Conservation (phyloP, 371 early-diverging fungal species). For the Chytridium lagenaria region DNA sequence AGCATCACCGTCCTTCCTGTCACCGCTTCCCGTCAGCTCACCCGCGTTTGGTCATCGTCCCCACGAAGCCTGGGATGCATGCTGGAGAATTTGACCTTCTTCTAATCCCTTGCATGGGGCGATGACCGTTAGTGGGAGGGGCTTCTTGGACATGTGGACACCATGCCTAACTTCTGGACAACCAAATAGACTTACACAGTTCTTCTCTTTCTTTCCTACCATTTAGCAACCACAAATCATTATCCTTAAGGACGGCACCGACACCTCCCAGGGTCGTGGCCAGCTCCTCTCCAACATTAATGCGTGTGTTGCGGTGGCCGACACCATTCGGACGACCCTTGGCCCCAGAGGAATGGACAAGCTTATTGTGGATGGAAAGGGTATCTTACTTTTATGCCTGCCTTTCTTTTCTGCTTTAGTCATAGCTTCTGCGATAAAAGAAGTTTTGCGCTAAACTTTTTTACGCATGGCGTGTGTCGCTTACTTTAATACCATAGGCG, state of each 20-base stretch:
- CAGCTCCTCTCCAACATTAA: conserved; percentile 99
- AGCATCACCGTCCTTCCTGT: not conserved
- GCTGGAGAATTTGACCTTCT: no score
- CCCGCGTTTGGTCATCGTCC: no score
- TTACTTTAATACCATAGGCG: conserved; percentile 54
- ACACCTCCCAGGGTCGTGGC: conserved; percentile 98
- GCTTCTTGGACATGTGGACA: not conserved
- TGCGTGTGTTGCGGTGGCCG: conserved; percentile 94
- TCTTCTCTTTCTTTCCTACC: not conserved
- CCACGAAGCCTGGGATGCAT: no score
- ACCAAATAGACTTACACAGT: not conserved
- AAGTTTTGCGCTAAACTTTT: not conserved
- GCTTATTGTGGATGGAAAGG: conserved; percentile 94
- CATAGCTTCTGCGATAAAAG: not conserved
- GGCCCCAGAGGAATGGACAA: conserved; percentile 99
- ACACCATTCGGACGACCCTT: conserved; percentile 96
- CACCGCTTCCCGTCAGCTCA: not conserved
- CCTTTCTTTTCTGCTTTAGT: not conserved
- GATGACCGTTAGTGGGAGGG: not conserved
- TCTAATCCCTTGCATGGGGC: not conserved
- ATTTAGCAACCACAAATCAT: conserved; percentile 95
- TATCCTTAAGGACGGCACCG: conserved; percentile 98
- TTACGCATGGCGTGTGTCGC: conserved; percentile 4
- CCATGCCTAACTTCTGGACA: not conserved
- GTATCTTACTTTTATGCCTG: no score